Evolutionary conservation across 2,329 filamentous ascomycete genomes (phyloP), one percentile per base, ranked within the genome.

Genomic region (Boeremia exigua): DNA sequence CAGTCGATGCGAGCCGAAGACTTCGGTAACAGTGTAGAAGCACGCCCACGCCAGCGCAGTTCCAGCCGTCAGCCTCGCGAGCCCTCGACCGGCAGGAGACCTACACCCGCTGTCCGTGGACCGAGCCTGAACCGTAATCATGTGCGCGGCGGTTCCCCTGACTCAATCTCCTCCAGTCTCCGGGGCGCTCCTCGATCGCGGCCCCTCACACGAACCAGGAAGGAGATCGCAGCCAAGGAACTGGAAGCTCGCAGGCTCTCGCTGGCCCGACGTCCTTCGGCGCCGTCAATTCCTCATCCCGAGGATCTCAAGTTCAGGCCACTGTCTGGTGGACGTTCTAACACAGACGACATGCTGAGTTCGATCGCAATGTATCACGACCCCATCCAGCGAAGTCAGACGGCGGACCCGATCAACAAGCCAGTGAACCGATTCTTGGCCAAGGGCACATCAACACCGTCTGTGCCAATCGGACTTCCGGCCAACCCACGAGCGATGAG

Each of bases 401-500:
- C 88, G 7, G 87, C 85, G 1, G 87, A 89, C 57, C 84, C 86
- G 2, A 73, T 78, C 6, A 77, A 76, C 55, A 71, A 72, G 54
- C 71, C 72, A 8, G 69, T 66, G 3, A 73, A 65, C 43, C 72
- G 67, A 34, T 65, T 68, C 14, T 68, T 66, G n/a, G 57, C 65
- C 17, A 62, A 63, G 7, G 76, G 76, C 14, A 79, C 78, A 2
- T 77, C 79, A 2, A 82, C 81, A 1, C 80, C 83, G 12, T 81
- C 82, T 12, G 79, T 79, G 1, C 82, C 84, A 6, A 83, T 94
- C 47, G 93, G 92, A 0, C 83, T 96, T n/a, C 92, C 94, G 12
- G 91, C 92, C 2, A 97, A 93, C 0, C 93, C 94, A 28, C 88
- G 91, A 77, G 92, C 92, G 1, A 96, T 97, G 92, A 86, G 90